Base-by-base conservation (phyloP, 371 early-diverging fungal species). In the Homolaphlyctis polyrhiza region DNA sequence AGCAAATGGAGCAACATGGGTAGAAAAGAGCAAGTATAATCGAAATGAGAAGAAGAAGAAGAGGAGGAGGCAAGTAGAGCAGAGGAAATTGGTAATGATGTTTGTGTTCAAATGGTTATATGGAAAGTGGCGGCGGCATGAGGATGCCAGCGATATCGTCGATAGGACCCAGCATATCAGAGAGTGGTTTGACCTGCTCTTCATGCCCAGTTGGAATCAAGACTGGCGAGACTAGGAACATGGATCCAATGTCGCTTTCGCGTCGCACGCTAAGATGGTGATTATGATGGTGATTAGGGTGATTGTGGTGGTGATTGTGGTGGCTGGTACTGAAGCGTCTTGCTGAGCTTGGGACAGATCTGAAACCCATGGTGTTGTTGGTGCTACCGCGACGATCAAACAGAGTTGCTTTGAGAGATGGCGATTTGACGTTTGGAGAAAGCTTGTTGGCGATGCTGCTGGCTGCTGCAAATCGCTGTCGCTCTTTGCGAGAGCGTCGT, bases 141-240 rank as follows among this genome's bases (percentile, higher is more conserved):
- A 27, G 32, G 14, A 51, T 51, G 52, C 52, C 52, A 6, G 52
- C 8, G 11, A 51, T 6, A n/a, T 51, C 52, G 25, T n/a, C 52
- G 27, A 51, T 28, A n/a, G 52, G 14, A 14, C 52, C 32, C 6
- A 32, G 6, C 11, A 28, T 27, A 8, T 51, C 52, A 14, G 32
- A 6, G 27, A 51, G 8, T 14, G 52, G 52, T n/a, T 51, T 6
- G 28, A 51, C n/a, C 25, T 6, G 32, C 35, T 55, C 55, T 3
- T 55, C 55, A 33, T 55, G 3, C n/a, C 28, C 28, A 5, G 55
- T 55, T 13, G 55, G 55, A 3, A 55, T 4, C 4, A 55, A 25
- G 21, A 55, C 28, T 3, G 55, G 55, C 35, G 55, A 55, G 2
- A 55, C 55, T 30, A 55, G 4, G 35, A 55, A 55, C 55, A 55